These are phyloP conservation scores for Penicillium polonicum DNA, from an alignment of 2,329 filamentous ascomycete genomes.

Conservation along the genomic window DNA sequence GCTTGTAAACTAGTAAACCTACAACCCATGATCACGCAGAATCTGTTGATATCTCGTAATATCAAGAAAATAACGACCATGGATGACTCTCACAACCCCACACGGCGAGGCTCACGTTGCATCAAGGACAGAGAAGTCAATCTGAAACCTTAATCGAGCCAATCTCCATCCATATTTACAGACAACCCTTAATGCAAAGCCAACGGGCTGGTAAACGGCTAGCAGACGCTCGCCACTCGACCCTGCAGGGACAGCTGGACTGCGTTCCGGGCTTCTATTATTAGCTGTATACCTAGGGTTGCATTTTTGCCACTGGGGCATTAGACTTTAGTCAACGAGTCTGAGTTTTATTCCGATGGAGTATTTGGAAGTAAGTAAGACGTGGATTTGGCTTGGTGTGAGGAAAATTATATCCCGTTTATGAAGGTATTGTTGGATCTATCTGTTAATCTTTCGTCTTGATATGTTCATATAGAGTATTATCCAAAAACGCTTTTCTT, in stretches of 20 bases:
- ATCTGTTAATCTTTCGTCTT: background rate
- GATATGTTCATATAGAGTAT: background rate
- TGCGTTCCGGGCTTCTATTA: background rate
- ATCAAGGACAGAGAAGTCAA: background rate
- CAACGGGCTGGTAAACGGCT: background rate
- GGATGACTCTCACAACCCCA: background rate
- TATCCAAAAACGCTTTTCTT: slow-evolving; percentile 1
- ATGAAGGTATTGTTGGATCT: background rate
- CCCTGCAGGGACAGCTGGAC: background rate
- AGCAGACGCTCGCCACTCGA: background rate
- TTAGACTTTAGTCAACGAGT: background rate
- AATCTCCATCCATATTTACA: background rate
- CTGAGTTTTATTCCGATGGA: background rate
- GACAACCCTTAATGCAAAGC: background rate
- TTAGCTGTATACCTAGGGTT: background rate
- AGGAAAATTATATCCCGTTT: background rate
- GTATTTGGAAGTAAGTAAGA: background rate
- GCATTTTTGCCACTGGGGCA: background rate
- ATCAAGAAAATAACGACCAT: background rate
- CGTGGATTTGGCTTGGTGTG: too few species aligned
- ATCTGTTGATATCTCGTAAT: background rate
- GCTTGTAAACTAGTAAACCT: background rate
- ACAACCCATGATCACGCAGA: background rate
- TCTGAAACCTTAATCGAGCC: background rate
- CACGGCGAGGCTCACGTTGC: background rate